These are phyloP conservation scores for Termitomyces sp. DNA, from an alignment of 1,284 basidiomycete species.

Conservation along the genomic window DNA sequence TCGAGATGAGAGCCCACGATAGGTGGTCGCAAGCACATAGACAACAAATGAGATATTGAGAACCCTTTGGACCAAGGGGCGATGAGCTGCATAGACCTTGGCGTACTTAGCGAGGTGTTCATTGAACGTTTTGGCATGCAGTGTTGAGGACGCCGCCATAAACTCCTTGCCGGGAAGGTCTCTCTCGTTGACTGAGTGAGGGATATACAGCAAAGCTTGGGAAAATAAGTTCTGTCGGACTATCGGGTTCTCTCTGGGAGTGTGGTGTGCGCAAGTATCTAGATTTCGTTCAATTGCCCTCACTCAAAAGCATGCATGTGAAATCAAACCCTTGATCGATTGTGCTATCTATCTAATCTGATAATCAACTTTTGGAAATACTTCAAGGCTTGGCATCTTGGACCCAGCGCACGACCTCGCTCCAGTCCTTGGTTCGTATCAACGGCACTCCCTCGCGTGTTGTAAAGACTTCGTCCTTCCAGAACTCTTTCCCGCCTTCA, in stretches of 20 bases:
- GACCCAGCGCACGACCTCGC: conserved; percentile 49
- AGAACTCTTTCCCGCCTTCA: conserved; percentile 48
- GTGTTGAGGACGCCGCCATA: conserved; percentile 30
- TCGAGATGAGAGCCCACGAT: conserved; percentile 44
- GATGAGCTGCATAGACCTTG: conserved; percentile 53
- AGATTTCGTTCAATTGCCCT: not conserved
- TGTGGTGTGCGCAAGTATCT: no score
- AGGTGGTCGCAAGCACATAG: conserved; percentile 60
- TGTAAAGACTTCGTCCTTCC: conserved; percentile 46
- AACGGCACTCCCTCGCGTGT: conserved; percentile 43
- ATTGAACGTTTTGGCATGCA: conserved; percentile 27
- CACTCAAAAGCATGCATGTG: conserved; percentile 5
- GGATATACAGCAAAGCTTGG: no score
- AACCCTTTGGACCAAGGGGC: conserved; percentile 64
- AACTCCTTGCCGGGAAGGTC: not conserved
- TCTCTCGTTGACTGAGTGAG: no score
- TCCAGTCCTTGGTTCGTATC: conserved; percentile 51
- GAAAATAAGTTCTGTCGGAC: not conserved
- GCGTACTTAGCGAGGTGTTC: conserved; percentile 38
- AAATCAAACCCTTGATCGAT: conserved; percentile 2
- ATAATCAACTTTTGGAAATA: no score
- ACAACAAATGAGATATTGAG: conserved; percentile 62
- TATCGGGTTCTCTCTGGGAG: not conserved
- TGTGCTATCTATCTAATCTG: conserved; percentile 11
- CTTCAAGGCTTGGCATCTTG: conserved; percentile 5